Conservation (phyloP, 2,329 filamentous ascomycete species). For the Phialemoniopsis sp. region DNA sequence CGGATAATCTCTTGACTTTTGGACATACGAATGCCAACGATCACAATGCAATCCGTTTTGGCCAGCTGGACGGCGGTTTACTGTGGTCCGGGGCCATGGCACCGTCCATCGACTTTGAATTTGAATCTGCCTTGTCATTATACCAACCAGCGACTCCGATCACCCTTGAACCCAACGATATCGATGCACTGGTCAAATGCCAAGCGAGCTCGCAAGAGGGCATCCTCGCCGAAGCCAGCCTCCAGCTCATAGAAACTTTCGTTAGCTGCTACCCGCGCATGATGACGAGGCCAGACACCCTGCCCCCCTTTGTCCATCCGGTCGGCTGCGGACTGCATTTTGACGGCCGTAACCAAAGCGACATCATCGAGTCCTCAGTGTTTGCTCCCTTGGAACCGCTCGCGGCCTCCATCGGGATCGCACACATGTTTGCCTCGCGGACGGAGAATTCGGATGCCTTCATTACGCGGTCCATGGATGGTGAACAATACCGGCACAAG, state of each 20-base stretch:
- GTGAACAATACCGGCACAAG: constrained; percentile 14
- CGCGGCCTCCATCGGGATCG: constrained; percentile 17
- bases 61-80: too few species aligned
- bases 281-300: constrained; percentile 22
- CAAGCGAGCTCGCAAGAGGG: too few species aligned
- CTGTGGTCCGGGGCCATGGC: too few species aligned
- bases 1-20: too few species aligned
- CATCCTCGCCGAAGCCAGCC: constrained; percentile 1
- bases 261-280: constrained; percentile 18
- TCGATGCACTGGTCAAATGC: too few species aligned
- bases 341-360: background rate
- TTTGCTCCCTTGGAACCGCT: constrained; percentile 9
- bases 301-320: constrained; percentile 24
- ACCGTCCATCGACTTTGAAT: too few species aligned
- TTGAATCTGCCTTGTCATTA: too few species aligned
- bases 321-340: constrained; percentile 9
- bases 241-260: constrained; percentile 14
- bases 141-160: too few species aligned
- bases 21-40: too few species aligned
- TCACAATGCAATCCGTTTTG: too few species aligned
- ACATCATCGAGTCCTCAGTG: too few species aligned
- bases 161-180: too few species aligned
- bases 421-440: constrained; percentile 16
- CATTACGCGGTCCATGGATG: constrained; percentile 18
- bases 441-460: constrained; percentile 15